Evolutionary conservation across 306 rosid species (phyloP).

Genomic region (Pachyrhizus erosus): DNA sequence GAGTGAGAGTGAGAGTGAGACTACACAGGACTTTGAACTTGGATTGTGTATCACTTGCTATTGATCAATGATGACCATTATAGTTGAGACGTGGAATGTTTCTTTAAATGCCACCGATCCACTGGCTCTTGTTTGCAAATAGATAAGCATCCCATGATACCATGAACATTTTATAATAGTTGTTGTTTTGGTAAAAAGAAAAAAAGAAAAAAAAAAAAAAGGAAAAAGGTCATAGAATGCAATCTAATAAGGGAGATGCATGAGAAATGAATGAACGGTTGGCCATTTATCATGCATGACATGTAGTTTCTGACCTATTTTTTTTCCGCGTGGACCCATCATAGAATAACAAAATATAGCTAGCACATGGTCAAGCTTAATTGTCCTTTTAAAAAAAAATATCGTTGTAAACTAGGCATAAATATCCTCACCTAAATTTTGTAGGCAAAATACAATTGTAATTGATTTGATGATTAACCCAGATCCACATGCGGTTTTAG

Average conservation of each 20-base stretch:
- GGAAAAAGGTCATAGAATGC: not conserved
- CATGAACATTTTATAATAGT: not conserved
- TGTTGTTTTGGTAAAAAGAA: not conserved
- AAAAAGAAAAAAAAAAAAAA: not conserved
- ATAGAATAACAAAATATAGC: not conserved
- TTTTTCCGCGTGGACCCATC: slow-evolving; percentile 36
- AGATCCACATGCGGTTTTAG: not conserved
- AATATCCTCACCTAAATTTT: slow-evolving; percentile 11
- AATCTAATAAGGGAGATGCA: not conserved
- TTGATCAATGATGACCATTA: not conserved
- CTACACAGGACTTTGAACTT: not conserved
- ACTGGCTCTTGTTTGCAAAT: slow-evolving; percentile 9
- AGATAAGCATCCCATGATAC: not conserved
- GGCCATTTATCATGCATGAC: not conserved
- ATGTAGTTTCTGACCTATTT: not conserved
- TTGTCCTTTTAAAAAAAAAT: not conserved
- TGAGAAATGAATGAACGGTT: slow-evolving; percentile 18
- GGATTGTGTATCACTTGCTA: slow-evolving; percentile 31
- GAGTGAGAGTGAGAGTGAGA: slow-evolving; percentile 17
- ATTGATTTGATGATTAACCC: not conserved
- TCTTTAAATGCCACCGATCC: not conserved
- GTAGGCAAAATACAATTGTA: not conserved
- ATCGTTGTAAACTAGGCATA: not conserved
- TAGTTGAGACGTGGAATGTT: slow-evolving; percentile 19
- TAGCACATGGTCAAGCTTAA: slow-evolving; percentile 20